Evolutionary conservation across 352 stramenopile species (phyloP).

Genomic region (Phytophthora brassicae): DNA sequence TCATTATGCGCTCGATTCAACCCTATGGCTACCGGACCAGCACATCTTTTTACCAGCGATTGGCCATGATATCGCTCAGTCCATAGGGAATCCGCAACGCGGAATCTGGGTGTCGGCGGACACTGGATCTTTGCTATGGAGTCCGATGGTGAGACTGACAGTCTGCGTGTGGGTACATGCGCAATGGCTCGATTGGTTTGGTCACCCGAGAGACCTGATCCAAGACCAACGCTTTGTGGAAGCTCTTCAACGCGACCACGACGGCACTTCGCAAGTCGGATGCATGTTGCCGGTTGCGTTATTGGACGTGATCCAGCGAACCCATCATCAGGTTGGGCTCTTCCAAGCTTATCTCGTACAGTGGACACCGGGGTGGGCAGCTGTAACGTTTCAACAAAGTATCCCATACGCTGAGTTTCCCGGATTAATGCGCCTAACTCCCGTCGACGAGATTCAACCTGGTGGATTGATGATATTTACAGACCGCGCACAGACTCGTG

Average conservation of each 20-base stretch:
- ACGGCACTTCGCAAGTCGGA: not conserved
- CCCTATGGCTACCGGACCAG: not conserved
- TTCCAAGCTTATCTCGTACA: not conserved
- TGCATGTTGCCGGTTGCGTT: not conserved
- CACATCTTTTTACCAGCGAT: not conserved
- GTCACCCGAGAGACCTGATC: not conserved
- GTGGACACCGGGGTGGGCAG: not conserved
- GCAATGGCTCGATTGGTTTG: not conserved
- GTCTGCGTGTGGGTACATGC: not conserved
- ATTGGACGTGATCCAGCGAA: not conserved
- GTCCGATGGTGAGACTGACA: not conserved
- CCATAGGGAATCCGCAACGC: not conserved
- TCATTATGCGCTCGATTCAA: not conserved
- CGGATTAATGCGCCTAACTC: not conserved
- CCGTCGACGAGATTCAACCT: not conserved
- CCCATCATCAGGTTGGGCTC: not conserved
- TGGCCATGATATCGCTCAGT: not conserved
- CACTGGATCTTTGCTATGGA: not conserved
- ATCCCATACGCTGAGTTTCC: not conserved
- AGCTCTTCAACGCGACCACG: not conserved
- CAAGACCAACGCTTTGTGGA: not conserved
- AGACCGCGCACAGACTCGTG: not conserved
- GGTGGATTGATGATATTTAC: not conserved
- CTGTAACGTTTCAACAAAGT: not conserved
- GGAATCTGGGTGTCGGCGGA: not conserved